These are phyloP conservation scores for Westerdykella aurantiaca DNA, from an alignment of 2,329 filamentous ascomycete genomes.

Conservation along the genomic window DNA sequence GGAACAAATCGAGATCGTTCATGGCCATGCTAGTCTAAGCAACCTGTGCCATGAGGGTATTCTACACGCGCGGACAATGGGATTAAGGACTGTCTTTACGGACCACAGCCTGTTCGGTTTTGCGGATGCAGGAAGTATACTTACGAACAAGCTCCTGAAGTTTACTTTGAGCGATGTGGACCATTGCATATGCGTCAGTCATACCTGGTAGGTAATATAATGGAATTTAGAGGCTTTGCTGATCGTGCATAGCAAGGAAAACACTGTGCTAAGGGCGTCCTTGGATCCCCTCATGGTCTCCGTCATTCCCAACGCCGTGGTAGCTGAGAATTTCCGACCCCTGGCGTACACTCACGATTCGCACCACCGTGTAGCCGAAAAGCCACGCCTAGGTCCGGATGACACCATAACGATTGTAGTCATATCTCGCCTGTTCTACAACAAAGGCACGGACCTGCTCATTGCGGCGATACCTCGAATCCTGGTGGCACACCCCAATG, in stretches of 20 bases:
- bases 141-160: slow-evolving; percentile 95
- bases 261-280: slow-evolving; percentile 89
- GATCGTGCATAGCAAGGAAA: slow-evolving; percentile 69
- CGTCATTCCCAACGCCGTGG: slow-evolving; percentile 94
- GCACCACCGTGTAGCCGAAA: slow-evolving; percentile 22
- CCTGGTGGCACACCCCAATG: slow-evolving; percentile 80
- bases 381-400: slow-evolving; percentile 65
- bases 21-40: slow-evolving; percentile 92
- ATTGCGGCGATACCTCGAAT: slow-evolving; percentile 94
- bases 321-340: slow-evolving; percentile 91
- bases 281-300: slow-evolving; percentile 96
- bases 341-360: slow-evolving; percentile 41
- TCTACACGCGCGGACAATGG: slow-evolving; percentile 92
- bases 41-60: slow-evolving; percentile 93
- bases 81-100: slow-evolving; percentile 89
- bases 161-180: slow-evolving; percentile 95
- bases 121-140: slow-evolving; percentile 88
- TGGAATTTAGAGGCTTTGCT: slow-evolving; percentile 2
- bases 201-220: slow-evolving; percentile 68
- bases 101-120: slow-evolving; percentile 98
- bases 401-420: slow-evolving; percentile 95
- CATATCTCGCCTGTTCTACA: slow-evolving; percentile 95
- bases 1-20: slow-evolving; percentile 93
- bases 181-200: slow-evolving; percentile 96
- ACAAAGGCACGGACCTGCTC: slow-evolving; percentile 96